phyloP scores from a whole-genome alignment of 1,284 basidiomycete genomes.

The Trichosporon sp. region DNA sequence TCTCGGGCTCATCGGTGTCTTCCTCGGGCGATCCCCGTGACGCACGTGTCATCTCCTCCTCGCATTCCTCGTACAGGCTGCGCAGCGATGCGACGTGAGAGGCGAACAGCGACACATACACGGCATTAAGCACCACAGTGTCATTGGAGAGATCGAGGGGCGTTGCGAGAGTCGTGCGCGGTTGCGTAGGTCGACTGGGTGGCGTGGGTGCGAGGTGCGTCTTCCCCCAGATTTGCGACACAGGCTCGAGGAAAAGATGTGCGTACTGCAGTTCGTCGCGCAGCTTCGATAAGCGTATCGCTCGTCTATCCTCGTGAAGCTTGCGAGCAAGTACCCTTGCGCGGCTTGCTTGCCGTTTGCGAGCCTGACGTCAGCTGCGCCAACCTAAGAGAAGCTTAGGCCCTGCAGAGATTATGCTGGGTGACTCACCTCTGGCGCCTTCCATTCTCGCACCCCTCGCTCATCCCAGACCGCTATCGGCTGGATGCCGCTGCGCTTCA shows the following conservation, averaged over 20 bases:
- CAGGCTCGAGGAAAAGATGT: background rate
- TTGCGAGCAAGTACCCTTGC: constrained; percentile 29
- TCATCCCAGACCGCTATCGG: constrained; percentile 48
- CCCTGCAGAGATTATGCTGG: background rate
- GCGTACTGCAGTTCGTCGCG: constrained; percentile 9
- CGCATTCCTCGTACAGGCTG: background rate
- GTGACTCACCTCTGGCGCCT: constrained; percentile 40
- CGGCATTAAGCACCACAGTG: background rate
- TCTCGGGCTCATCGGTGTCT: background rate
- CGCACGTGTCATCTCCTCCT: constrained; percentile 1
- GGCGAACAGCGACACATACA: background rate
- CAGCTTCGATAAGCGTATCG: constrained; percentile 19
- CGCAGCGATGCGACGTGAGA: background rate
- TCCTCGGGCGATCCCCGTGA: background rate
- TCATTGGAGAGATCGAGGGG: background rate
- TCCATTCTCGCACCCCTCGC: constrained; percentile 45
- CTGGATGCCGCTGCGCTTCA: constrained; percentile 34
- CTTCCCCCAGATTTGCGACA: constrained; percentile 1
- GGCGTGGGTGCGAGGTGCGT: background rate
- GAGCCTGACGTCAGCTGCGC: constrained; percentile 15
- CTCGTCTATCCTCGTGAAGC: constrained; percentile 36
- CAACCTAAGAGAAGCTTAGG: background rate
- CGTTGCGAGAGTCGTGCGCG: background rate
- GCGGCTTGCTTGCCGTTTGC: constrained; percentile 20
- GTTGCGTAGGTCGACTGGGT: background rate